These are phyloP conservation scores for Neopestalotiopsis sp. DNA, from an alignment of 2,329 filamentous ascomycete species.

Conservation along the genomic window DNA sequence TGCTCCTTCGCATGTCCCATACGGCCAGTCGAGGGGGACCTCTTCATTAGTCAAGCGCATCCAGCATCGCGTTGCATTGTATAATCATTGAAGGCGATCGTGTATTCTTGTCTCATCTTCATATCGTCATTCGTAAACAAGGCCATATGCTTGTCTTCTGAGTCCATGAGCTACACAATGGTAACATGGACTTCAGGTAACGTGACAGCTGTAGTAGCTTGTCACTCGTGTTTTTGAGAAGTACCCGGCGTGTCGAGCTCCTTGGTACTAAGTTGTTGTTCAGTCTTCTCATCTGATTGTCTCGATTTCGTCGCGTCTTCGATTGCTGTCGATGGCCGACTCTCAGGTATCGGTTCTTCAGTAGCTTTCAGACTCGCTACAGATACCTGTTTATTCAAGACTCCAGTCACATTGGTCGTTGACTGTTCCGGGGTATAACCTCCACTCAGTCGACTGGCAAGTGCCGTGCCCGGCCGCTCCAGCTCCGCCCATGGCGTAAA, in stretches of 20 bases:
- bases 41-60: neutral
- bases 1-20: neutral
- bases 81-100: neutral
- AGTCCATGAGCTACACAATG: neutral
- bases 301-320: constrained; percentile 19
- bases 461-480: constrained; percentile 32
- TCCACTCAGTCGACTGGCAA: constrained; percentile 30
- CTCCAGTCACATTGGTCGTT: constrained; percentile 6
- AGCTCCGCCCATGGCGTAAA: constrained; percentile 45
- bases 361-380: constrained; percentile 14
- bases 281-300: neutral
- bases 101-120: constrained; percentile 2
- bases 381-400: constrained; percentile 17
- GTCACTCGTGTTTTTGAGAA: neutral
- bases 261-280: no score
- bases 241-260: neutral
- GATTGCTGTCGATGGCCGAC: constrained; percentile 22
- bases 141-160: neutral
- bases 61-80: neutral
- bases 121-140: constrained; percentile 9
- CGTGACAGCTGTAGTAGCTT: neutral
- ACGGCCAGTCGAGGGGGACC: neutral
- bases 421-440: constrained; percentile 17
- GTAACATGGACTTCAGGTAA: neutral
- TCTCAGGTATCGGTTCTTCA: constrained; percentile 18